A percentile compares a stretch with the other conserved stretches of the same genome.
Evolutionary conservation across 2,329 filamentous ascomycete genomes (phyloP).

Genomic region (Cercospora citrullina): DNA sequence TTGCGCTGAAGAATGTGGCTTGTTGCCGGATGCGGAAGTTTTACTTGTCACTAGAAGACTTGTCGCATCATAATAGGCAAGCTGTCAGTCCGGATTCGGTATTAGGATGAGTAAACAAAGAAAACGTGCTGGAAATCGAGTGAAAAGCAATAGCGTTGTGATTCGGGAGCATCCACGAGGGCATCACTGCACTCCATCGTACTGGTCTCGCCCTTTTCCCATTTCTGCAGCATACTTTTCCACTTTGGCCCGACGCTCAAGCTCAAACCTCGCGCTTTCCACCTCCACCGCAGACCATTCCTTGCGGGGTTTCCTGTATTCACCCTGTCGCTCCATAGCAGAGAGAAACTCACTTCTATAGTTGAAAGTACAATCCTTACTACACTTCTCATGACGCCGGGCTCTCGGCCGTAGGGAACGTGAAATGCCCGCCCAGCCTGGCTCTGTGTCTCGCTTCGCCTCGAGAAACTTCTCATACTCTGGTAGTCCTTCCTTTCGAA

Average conservation of each 20-base stretch:
- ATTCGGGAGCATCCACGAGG: no score
- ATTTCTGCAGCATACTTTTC: neutral
- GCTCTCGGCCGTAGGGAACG: neutral
- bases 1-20: neutral
- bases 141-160: no score
- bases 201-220: no score
- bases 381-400: neutral
- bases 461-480: neutral
- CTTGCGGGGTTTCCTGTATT: neutral
- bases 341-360: neutral
- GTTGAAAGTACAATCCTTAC: neutral
- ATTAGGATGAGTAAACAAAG: neutral
- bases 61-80: neutral
- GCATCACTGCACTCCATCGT: no score
- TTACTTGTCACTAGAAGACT: neutral
- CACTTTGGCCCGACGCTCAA: neutral
- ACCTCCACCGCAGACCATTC: neutral
- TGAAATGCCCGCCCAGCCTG: neutral
- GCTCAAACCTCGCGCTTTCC: neutral
- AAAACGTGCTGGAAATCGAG: no score
- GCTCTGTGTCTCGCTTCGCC: neutral
- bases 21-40: neutral
- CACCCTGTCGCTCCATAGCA: neutral
- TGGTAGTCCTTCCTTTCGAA: neutral
- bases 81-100: neutral